Percentiles rank a stretch among this genome's conserved stretches.
phyloP scores from a whole-genome alignment of 192 early-diverging fungal species.

The Backusella macrospora region DNA sequence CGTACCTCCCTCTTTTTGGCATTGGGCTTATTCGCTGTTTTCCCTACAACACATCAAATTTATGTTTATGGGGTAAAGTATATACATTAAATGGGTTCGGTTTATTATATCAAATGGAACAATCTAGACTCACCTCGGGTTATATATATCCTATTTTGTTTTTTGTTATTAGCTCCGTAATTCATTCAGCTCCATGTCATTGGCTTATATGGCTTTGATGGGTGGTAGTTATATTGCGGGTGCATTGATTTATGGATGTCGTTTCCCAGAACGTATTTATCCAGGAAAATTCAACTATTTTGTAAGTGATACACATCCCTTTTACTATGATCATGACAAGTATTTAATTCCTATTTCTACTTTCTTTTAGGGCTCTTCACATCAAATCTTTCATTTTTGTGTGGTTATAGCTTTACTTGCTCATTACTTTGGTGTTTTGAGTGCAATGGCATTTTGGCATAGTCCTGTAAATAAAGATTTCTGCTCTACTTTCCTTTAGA shows the following conservation, averaged over 20 bases:
- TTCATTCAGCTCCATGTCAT: constrained; percentile 54
- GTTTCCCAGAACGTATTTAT: constrained; percentile 12
- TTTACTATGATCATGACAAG: not conserved
- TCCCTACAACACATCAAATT: constrained; percentile 72
- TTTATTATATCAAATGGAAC: not conserved
- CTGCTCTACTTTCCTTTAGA: constrained; percentile 10
- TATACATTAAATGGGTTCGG: not conserved
- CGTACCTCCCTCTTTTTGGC: constrained; percentile 80
- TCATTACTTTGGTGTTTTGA: constrained; percentile 73
- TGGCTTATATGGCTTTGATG: constrained; percentile 71
- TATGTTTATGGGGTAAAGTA: constrained; percentile 65
- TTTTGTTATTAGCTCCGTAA: not conserved
- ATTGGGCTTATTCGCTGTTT: constrained; percentile 73
- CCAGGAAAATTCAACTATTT: constrained; percentile 20
- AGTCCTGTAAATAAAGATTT: constrained; percentile 19
- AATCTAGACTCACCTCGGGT: not conserved
- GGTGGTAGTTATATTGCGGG: constrained; percentile 80
- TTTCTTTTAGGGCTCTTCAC: constrained; percentile 63
- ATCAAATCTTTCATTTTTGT: constrained; percentile 90
- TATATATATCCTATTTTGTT: not conserved
- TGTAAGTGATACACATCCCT: constrained; percentile 11
- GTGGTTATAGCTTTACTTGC: constrained; percentile 72
- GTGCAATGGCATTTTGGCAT: constrained; percentile 61
- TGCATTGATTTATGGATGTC: constrained; percentile 79
- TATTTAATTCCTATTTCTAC: no score